These are phyloP conservation scores for Verticillium zaregamsianum DNA, from an alignment of 2,329 filamentous ascomycete genomes.

Conservation along the genomic window DNA sequence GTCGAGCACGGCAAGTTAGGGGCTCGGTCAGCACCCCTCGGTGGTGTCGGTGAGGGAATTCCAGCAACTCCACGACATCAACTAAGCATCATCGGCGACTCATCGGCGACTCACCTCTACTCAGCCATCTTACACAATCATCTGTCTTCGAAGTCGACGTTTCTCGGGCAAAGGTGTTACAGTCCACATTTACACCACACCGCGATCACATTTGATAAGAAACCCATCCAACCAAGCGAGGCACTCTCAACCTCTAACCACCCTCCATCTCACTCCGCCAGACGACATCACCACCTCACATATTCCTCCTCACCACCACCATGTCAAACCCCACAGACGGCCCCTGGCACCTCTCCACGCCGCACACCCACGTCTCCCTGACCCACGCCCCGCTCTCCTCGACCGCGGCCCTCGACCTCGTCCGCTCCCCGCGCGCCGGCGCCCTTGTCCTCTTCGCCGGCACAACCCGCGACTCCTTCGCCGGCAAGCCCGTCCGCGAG, in stretches of 20 bases:
- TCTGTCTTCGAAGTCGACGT: too few species aligned
- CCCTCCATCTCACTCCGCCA: background rate
- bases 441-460: slow-evolving; percentile 76
- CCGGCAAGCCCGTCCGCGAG: slow-evolving; percentile 64
- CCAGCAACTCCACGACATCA: background rate
- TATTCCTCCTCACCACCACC: background rate
- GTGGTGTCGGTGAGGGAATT: background rate
- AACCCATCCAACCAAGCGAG: background rate
- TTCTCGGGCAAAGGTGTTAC: too few species aligned
- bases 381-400: slow-evolving; percentile 59
- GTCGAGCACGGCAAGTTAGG: background rate
- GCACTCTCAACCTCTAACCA: too few species aligned
- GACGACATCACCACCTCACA: background rate
- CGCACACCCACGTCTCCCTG: slow-evolving; percentile 55
- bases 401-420: slow-evolving; percentile 55
- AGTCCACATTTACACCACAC: background rate
- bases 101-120: background rate
- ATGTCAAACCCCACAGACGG: background rate
- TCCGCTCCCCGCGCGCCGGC: slow-evolving; percentile 69
- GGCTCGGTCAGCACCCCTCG: background rate
- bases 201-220: too few species aligned
- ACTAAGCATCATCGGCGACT: background rate
- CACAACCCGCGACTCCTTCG: slow-evolving; percentile 74
- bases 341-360: slow-evolving; percentile 6
- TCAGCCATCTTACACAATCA: background rate